Conservation (phyloP, 257 asterid species). For the Osmanthus fragrans region DNA sequence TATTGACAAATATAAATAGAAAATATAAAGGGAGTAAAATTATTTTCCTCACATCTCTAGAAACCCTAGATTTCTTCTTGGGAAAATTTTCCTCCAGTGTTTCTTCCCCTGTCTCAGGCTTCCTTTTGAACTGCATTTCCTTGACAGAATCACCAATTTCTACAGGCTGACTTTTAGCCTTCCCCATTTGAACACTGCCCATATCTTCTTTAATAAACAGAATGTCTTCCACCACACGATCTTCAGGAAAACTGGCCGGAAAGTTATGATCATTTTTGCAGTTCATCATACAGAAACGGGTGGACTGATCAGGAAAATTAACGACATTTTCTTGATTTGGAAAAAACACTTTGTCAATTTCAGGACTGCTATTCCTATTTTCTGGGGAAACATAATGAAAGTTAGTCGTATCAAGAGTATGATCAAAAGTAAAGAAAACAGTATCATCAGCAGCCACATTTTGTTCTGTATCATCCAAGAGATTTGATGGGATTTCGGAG, state of each 20-base stretch:
- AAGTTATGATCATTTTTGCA: slow-evolving; percentile 11
- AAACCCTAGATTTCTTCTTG: slow-evolving; percentile 49
- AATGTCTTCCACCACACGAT: slow-evolving; percentile 30
- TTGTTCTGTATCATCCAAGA: too few relatives aligned
- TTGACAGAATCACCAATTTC: slow-evolving; percentile 19
- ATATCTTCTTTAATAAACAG: too few relatives aligned
- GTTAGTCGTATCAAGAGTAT: background rate
- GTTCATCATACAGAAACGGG: slow-evolving; percentile 3
- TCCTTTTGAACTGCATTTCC: slow-evolving; percentile 52
- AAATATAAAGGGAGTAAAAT: background rate
- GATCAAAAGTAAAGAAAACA: slow-evolving; percentile 9
- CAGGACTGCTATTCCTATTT: background rate
- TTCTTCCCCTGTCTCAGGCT: slow-evolving; percentile 13
- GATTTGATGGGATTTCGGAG: slow-evolving; percentile 11
- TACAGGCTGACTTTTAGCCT: background rate
- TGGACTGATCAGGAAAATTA: slow-evolving; percentile 13
- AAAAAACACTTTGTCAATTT: slow-evolving; percentile 21
- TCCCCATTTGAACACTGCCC: background rate
- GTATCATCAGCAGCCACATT: too few relatives aligned
- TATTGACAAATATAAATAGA: too few relatives aligned
- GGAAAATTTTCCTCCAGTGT: slow-evolving; percentile 26
- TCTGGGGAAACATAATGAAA: too few relatives aligned
- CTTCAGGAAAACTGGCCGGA: slow-evolving; percentile 27
- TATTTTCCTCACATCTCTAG: slow-evolving; percentile 43
- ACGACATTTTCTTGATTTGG: slow-evolving; percentile 14